Percentiles rank a stretch among this genome's conserved stretches.
Evolutionary conservation across 2,329 filamentous ascomycete genomes (phyloP).

Genomic region (Colletotrichum sp.): DNA sequence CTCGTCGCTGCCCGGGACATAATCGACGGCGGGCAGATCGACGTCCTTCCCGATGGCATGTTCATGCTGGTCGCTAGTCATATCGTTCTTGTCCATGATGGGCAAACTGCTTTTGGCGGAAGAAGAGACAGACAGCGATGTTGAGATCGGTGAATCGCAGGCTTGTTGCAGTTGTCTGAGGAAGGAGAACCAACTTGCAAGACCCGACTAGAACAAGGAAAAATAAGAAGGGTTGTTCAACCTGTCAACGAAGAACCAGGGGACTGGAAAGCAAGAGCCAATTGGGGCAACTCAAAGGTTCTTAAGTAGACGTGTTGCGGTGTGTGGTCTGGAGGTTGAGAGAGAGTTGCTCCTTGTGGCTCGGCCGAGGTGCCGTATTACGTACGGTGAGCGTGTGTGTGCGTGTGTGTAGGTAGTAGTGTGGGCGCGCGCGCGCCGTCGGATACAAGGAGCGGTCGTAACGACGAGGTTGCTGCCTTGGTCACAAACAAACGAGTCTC

Average conservation of each 20-base stretch:
- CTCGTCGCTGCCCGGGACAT: slow-evolving; percentile 32
- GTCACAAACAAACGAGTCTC: neutral
- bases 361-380: neutral
- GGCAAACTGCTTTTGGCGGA: neutral
- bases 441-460: neutral
- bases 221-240: neutral
- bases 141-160: neutral
- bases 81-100: slow-evolving; percentile 24
- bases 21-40: slow-evolving; percentile 21
- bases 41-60: slow-evolving; percentile 1
- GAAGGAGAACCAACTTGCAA: neutral
- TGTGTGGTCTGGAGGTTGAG: neutral
- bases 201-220: neutral
- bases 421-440: neutral
- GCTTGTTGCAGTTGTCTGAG: neutral
- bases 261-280: neutral
- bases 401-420: neutral
- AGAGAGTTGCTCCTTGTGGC: neutral
- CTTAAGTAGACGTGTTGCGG: neutral
- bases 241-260: neutral
- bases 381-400: neutral
- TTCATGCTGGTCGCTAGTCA: neutral
- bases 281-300: neutral
- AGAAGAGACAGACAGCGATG: neutral
- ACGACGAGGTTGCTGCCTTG: neutral